Conservation (phyloP, 306 rosid species). For the Abrus precatorius region DNA sequence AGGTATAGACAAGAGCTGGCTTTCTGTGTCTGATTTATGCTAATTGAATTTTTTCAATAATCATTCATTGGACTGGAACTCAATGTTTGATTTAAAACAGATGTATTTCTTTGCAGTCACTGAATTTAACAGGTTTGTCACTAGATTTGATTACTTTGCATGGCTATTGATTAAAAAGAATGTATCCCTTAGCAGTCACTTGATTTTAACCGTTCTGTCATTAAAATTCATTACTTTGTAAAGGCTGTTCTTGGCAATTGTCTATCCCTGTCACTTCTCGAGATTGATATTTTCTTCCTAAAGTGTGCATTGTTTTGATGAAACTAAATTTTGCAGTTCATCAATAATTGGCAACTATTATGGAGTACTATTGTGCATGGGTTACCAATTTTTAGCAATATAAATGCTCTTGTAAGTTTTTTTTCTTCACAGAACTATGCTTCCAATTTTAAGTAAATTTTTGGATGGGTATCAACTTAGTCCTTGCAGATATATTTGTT, state of each 20-base stretch:
- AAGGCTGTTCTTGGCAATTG: constrained; percentile 13
- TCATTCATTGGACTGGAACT: constrained; percentile 6
- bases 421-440: constrained; percentile 20
- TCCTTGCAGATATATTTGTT: constrained; percentile 15
- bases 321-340: constrained; percentile 64
- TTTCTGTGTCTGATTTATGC: constrained; percentile 23
- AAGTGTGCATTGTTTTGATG: constrained; percentile 46
- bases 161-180: too few relatives aligned
- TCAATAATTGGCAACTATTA: constrained; percentile 76
- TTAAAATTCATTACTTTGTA: too few relatives aligned
- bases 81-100: not conserved
- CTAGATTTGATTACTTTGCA: constrained; percentile 32
- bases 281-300: constrained; percentile 7
- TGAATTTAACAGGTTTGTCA: constrained; percentile 25
- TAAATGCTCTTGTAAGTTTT: constrained; percentile 77
- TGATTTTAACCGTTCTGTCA: too few relatives aligned
- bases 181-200: too few relatives aligned
- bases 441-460: constrained; percentile 26
- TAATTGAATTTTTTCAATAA: constrained; percentile 35
- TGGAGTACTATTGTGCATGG: constrained; percentile 85
- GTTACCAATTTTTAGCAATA: constrained; percentile 80
- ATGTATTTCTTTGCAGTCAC: constrained; percentile 13
- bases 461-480: constrained; percentile 1
- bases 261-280: constrained; percentile 17
- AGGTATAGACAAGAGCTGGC: not conserved